A percentile compares a stretch with the other conserved stretches of the same genome.
Evolutionary conservation across 345 rosid species (phyloP).

Genomic region (Iberis pinnata): DNA sequence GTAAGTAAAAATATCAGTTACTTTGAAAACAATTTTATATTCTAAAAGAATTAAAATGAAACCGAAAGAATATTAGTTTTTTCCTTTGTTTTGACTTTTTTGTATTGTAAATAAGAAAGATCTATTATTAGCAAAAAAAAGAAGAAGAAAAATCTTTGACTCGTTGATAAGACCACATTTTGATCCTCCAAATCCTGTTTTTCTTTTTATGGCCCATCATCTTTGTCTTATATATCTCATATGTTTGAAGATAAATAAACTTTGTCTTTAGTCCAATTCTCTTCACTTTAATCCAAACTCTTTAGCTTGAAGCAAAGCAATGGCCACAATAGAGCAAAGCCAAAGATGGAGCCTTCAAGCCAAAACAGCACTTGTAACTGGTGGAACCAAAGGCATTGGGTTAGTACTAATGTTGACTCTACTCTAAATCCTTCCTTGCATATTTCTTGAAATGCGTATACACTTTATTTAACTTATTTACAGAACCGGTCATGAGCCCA

Average conservation of each 20-base stretch:
- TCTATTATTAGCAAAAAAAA: too few species aligned
- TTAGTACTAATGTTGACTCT: neutral
- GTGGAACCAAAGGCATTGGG: conserved; percentile 69
- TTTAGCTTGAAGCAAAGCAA: conserved; percentile 8
- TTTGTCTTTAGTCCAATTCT: neutral
- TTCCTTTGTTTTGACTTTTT: too few species aligned
- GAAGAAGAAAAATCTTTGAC: neutral
- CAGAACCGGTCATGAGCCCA: too few species aligned
- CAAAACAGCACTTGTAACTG: conserved; percentile 57
- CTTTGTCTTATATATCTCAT: neutral
- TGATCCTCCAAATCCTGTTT: too few species aligned
- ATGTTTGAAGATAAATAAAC: conserved; percentile 1
- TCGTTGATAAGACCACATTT: neutral
- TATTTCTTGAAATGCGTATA: conserved; percentile 5
- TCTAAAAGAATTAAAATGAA: too few species aligned
- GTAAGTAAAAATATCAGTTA: too few species aligned
- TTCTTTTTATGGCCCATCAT: conserved; percentile 7
- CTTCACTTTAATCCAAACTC: neutral
- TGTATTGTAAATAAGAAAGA: neutral
- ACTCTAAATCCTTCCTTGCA: too few species aligned
- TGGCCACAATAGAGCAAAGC: conserved; percentile 23
- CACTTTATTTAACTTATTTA: neutral
- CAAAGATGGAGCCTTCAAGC: conserved; percentile 66
- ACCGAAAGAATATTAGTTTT: too few species aligned
- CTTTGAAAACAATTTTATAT: too few species aligned